Conservation (phyloP, 306 rosid genomes). For the Spatholobus suberectus region DNA sequence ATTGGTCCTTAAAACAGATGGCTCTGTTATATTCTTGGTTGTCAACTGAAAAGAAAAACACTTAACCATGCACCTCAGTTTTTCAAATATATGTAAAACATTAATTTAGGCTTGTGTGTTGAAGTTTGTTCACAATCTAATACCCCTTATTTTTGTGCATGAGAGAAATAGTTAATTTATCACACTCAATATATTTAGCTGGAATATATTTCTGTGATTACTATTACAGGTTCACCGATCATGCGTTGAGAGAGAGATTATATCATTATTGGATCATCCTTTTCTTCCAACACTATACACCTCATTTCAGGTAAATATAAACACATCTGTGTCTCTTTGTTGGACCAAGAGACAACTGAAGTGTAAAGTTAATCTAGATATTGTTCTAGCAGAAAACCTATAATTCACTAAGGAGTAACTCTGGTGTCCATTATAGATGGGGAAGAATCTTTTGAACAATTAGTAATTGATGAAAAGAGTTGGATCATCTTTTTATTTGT, state of each 20-base stretch:
- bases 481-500: neutral
- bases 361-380: slow-evolving; percentile 3
- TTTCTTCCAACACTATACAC: slow-evolving; percentile 92
- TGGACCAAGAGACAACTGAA: neutral
- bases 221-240: slow-evolving; percentile 90
- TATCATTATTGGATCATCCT: slow-evolving; percentile 92
- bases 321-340: neutral
- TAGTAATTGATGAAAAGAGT: neutral
- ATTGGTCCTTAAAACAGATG: neutral
- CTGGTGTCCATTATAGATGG: neutral
- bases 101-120: neutral
- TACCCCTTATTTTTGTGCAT: neutral
- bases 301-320: slow-evolving; percentile 81
- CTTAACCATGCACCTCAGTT: neutral
- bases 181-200: neutral
- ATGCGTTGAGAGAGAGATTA: slow-evolving; percentile 89
- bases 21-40: neutral
- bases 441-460: neutral
- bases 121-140: neutral
- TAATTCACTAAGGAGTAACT: neutral
- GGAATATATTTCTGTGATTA: slow-evolving; percentile 33
- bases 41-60: slow-evolving; percentile 7
- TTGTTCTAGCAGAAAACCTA: neutral
- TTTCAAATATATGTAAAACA: neutral
- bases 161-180: slow-evolving; percentile 11